Evolutionary conservation across 2,329 filamentous ascomycete species (phyloP), one percentile per base, ranked within the genome.

Genomic region (Drechslerella coelobrocha): DNA sequence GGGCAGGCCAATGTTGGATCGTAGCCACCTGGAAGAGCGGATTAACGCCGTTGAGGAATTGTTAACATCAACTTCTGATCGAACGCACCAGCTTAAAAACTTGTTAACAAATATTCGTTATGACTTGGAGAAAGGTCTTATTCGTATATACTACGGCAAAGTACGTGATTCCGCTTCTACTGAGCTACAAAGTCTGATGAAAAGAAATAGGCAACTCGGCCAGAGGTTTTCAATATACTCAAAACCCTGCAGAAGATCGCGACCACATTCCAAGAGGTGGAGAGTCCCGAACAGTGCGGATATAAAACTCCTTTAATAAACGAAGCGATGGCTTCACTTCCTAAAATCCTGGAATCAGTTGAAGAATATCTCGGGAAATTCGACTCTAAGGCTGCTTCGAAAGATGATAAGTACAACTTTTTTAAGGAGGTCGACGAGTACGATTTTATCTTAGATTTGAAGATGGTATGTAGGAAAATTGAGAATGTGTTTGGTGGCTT

Each of bases 71-170:
- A 83, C 88, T 51, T 88, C 86, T 0, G 79, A 83, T 7, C 83
- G 85, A 17, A 87, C 92, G 2, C 90, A 95, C 75, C 88, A 89
- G 72, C 79, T 97, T 1, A 89, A 87, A 73, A 83, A 82, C 19
- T 81, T 97, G 8, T 83, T 99, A 1, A 82, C 83, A 24, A 88
- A 84, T 68, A 88, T 89, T 72, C 91, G 84, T 77, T 87, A 85
- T 4, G 94, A 99, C 77, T 85, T 99, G 4, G 94, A 99, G 79
- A 92, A 94, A 75, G 94, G 90, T 72, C 82, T 99, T 48, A 92
- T 97, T 76, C 86, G 94, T 47, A 96, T 99, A 68, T 99, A 97
- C 81, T 99, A 99, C 79, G 92, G 92, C 53, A 97, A 96, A 77
- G 81, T 82, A 71, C 45, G 73, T 31, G 19, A n/a, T 12, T 12